phyloP scores from a whole-genome alignment of 441 rosid species.

The Corymbia calophylla region DNA sequence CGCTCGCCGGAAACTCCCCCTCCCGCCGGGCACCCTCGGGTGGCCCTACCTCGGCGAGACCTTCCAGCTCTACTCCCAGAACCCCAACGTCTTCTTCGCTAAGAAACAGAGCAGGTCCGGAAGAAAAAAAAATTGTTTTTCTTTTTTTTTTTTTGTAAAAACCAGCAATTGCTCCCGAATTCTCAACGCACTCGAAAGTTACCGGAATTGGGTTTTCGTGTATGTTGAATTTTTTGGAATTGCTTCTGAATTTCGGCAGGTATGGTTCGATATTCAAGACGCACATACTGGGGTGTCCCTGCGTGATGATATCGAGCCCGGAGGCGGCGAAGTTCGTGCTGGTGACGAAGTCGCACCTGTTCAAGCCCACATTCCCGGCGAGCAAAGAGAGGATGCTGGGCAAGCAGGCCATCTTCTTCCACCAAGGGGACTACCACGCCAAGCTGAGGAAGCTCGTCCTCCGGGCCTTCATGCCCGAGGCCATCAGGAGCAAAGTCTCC shows the following conservation, averaged over 20 bases:
- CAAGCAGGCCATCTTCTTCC: constrained; percentile 89
- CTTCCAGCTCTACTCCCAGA: constrained; percentile 87
- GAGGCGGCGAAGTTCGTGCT: constrained; percentile 92
- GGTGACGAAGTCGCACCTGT: constrained; percentile 65
- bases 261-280: constrained; percentile 88
- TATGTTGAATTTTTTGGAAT: background rate
- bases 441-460: constrained; percentile 85
- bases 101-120: constrained; percentile 56
- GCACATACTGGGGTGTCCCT: constrained; percentile 89
- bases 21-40: constrained; percentile 91
- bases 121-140: background rate
- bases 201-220: background rate
- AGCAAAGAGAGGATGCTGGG: constrained; percentile 97
- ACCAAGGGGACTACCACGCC: constrained; percentile 81
- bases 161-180: too few relatives aligned
- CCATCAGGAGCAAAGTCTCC: constrained; percentile 46
- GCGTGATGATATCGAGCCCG: constrained; percentile 93
- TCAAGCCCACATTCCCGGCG: constrained; percentile 95
- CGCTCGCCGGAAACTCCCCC: constrained; percentile 32
- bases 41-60: constrained; percentile 95
- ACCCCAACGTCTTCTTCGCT: constrained; percentile 92
- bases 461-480: constrained; percentile 76
- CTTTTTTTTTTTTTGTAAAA: background rate
- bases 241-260: constrained; percentile 11
- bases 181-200: background rate